phyloP scores from a whole-genome alignment of 23 red algal genomes.

The Gracilaria gracilis region DNA sequence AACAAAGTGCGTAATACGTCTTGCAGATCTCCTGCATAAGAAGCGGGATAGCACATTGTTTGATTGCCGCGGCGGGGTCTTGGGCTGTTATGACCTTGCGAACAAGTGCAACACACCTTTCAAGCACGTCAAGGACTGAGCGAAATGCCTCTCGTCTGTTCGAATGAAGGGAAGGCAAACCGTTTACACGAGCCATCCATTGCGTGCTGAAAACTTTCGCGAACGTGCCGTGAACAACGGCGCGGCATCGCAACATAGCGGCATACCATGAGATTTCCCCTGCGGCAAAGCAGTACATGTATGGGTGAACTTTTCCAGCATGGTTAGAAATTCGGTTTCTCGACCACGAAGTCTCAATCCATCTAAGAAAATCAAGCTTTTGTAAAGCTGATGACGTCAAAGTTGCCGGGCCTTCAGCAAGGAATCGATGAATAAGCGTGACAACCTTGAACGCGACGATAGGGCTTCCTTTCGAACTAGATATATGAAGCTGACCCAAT shows the following conservation, averaged over 20 bases:
- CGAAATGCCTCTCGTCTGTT: slow-evolving; percentile 33
- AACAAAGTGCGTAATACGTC: slow-evolving; percentile 45
- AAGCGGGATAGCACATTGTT: slow-evolving; percentile 31
- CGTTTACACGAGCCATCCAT: slow-evolving; percentile 47
- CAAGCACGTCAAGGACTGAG: slow-evolving; percentile 8
- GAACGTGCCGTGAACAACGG: slow-evolving; percentile 29
- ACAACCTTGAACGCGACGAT: slow-evolving; percentile 62
- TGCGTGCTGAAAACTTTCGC: slow-evolving; percentile 43
- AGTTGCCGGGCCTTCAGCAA: slow-evolving; percentile 49
- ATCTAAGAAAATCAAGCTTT: slow-evolving; percentile 62
- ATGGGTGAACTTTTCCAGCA: slow-evolving; percentile 43
- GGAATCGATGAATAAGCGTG: slow-evolving; percentile 45
- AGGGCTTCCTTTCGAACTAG: slow-evolving; percentile 49
- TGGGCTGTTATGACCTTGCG: slow-evolving; percentile 11
- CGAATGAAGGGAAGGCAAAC: slow-evolving; percentile 8
- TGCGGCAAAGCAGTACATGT: slow-evolving; percentile 59
- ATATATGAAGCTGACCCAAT: slow-evolving; percentile 51
- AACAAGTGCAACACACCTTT: slow-evolving; percentile 34
- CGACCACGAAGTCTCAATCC: slow-evolving; percentile 71
- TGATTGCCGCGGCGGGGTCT: slow-evolving; percentile 38
- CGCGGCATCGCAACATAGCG: slow-evolving; percentile 31
- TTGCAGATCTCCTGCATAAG: slow-evolving; percentile 45
- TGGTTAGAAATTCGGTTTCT: slow-evolving; percentile 44
- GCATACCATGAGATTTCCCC: slow-evolving; percentile 59
- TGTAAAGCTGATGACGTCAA: slow-evolving; percentile 37